Evolutionary conservation across 2,329 filamentous ascomycete genomes (phyloP).

Genomic region (Fusarium illudens): DNA sequence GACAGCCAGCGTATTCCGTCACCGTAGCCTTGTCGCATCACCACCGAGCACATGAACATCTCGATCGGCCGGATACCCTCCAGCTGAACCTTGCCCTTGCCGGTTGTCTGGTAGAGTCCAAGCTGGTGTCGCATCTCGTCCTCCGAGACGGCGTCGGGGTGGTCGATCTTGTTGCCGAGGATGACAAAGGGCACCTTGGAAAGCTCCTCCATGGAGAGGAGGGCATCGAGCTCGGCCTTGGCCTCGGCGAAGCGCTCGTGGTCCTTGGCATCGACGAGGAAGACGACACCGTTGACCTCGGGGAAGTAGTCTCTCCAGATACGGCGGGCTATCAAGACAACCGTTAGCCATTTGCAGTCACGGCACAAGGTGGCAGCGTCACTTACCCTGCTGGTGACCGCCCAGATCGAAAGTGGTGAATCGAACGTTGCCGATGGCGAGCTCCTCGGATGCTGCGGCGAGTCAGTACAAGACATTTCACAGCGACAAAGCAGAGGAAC

Average conservation of each 20-base stretch:
- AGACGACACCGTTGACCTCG: constrained; percentile 95
- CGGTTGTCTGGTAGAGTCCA: constrained; percentile 94
- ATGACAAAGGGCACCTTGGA: constrained; percentile 95
- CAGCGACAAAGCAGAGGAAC: background rate
- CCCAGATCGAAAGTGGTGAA: constrained; percentile 96
- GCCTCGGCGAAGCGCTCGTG: constrained; percentile 92
- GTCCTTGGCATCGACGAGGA: constrained; percentile 97
- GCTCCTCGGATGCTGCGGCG: constrained; percentile 80
- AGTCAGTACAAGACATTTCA: constrained; percentile 22
- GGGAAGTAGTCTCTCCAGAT: constrained; percentile 98
- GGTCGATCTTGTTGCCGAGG: constrained; percentile 99
- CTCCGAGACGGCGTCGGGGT: constrained; percentile 93
- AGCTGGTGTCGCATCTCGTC: constrained; percentile 93
- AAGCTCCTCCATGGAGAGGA: constrained; percentile 96
- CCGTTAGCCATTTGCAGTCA: background rate
- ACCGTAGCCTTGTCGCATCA: constrained; percentile 96
- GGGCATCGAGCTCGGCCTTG: constrained; percentile 95
- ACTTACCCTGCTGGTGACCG: constrained; percentile 87
- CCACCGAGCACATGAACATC: constrained; percentile 99
- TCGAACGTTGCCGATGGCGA: constrained; percentile 90
- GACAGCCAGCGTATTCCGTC: constrained; percentile 92
- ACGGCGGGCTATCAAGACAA: constrained; percentile 75
- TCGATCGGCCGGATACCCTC: constrained; percentile 95
- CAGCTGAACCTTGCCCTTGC: constrained; percentile 91
- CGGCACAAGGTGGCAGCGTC: background rate